Evolutionary conservation across 345 rosid species (phyloP), one percentile per base, ranked within the genome.

Genomic region (Heritiera littoralis): DNA sequence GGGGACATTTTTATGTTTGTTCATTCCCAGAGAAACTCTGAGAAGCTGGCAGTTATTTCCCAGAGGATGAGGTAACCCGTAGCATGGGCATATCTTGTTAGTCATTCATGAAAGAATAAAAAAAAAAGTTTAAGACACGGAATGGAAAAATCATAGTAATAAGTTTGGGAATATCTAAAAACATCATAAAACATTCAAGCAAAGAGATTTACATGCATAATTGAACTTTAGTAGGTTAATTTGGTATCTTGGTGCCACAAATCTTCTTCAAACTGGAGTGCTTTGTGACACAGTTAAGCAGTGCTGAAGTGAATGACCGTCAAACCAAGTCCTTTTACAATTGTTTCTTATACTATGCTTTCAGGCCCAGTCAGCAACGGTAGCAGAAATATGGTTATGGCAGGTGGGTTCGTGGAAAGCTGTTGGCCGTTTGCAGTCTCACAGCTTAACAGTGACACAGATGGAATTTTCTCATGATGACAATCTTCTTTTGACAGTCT

Each of bases 361-460:
- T 87, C 87, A 96, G 99, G 99, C 95, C 46, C 97, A 94, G 66
- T 89, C 97, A 64, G 88, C 87, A 23, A 20, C 91, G 76, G 95
- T 87, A 74, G 98, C 99, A 3, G 98, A 96, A 74, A 90, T 96
- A 89, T 92, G 95, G 97, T 80, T 91, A 35, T 96, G 97, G 99
- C 88, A 92, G 85, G 97, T 91, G 66, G 95, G 98, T 80, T 87
- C 95, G n/a, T 96, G 99, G 97, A 96, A 94, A 86, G 87, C 92
- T 66, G 89, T 92, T 64, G 93, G 93, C 69, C 90, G 90, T 60
- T 81, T 96, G 90, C 92, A 91, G 81, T 90, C 99, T 80, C 99
- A 90, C 90, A 91, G 87, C 85, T 89, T 96, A 86, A 94, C 99
- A 43, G 98, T 94, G 52, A 96, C 99, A 23, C 97, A 90, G 56